phyloP scores from a whole-genome alignment of 495 filamentous ascomycete genomes.

The Daldinia bambusicola region DNA sequence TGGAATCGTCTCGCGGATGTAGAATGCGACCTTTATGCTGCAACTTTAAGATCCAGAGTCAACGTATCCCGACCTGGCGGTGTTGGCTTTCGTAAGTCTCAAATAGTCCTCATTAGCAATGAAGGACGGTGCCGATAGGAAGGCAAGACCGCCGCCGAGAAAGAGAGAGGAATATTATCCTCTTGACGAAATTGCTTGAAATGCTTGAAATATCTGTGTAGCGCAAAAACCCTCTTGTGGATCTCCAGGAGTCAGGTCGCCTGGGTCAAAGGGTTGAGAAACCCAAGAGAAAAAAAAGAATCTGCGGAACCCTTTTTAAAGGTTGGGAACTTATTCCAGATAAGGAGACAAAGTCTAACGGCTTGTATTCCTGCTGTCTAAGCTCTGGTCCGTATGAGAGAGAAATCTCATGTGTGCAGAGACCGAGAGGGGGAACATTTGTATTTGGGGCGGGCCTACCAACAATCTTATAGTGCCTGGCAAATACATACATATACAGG shows the following conservation, averaged over 20 bases:
- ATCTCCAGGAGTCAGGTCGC: constrained; percentile 34
- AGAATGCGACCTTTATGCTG: constrained; percentile 33
- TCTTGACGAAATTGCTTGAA: constrained; percentile 30
- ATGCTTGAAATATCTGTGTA: constrained; percentile 45
- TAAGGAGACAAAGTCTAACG: constrained; percentile 28
- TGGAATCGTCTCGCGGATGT: constrained; percentile 40
- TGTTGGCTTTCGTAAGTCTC: constrained; percentile 26
- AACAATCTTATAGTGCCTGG: constrained; percentile 55
- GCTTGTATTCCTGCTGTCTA: constrained; percentile 48
- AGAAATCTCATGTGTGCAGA: constrained; percentile 46
- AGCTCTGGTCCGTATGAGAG: constrained; percentile 47
- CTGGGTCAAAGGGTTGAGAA: constrained; percentile 38
- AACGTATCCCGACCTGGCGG: constrained; percentile 23
- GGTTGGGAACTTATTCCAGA: constrained; percentile 36
- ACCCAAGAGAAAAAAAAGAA: constrained; percentile 34
- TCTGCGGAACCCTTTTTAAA: constrained; percentile 21
- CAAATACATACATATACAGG: constrained; percentile 42
- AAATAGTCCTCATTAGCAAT: constrained; percentile 16
- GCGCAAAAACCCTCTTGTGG: constrained; percentile 34
- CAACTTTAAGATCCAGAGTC: constrained; percentile 32
- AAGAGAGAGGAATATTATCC: constrained; percentile 16
- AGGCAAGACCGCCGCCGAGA: constrained; percentile 26
- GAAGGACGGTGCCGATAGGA: constrained; percentile 34
- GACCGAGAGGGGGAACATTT: constrained; percentile 32
- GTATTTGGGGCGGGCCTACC: constrained; percentile 46